Evolutionary conservation across 2,329 filamentous ascomycete genomes (phyloP), one percentile per base, ranked within the genome.

Genomic region (Fusarium irregulare): DNA sequence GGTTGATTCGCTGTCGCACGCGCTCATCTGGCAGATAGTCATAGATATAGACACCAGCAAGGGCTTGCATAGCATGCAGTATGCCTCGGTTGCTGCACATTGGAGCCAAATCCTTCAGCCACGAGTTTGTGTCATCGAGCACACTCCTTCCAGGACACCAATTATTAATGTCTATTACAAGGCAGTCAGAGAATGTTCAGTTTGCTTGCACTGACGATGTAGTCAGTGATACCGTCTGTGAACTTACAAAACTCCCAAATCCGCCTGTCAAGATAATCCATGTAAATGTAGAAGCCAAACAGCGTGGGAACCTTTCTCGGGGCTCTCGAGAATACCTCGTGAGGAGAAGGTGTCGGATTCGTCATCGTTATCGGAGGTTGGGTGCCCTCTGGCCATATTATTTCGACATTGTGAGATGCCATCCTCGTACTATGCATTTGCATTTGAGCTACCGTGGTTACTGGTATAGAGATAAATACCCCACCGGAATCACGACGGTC

Each of bases 121-220:
- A 83, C 3, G 80, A 72, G 60, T 83, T 83, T 21, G 80, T 81
- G 16, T 75, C 76, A 9, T 64, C 61, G 5, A 82, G 69, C 18
- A 83, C 76, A 57, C 78, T 82, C 47, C 81, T 75, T 8, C 81
- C 81, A 2, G 80, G 78, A 37, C 80, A 82, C 80, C 81, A 82
- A 21, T 81, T 81, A 11, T 73, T 74, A 4, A 79, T 70, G 62
- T 82, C 80, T 82, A 12, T 16, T 40, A 34, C 25, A 32, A 57
- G 7, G 50, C 56, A 47, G 50, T 71, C 45, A 60, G 48, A 44
- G 9, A 13, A 48, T 20, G 56, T 44, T 41, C 40, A 6, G 25
- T 32, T 13, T 13, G 37, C 3, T 6, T 7, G n/a, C 14, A 20
- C 12, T 20, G 41, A 20, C 27, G n/a, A 27, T 27, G 7, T 23